Base-by-base conservation (phyloP, 306 rosid genomes). In the Vigna hirtella region DNA sequence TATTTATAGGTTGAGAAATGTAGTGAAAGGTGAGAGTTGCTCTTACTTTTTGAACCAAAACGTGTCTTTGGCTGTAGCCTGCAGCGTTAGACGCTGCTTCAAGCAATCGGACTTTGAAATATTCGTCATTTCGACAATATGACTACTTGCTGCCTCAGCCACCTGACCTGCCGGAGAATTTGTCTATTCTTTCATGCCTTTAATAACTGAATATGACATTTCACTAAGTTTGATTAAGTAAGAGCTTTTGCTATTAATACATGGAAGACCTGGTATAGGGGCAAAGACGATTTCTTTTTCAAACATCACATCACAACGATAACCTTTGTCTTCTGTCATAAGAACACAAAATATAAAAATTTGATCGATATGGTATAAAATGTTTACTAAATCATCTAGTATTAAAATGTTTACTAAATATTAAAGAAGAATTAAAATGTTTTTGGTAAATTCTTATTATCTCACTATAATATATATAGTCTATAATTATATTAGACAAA, bases 81-180 rank as follows among this genome's bases (percentile, higher is more conserved):
- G 20, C 42, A 3, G 16, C n/a, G 30, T 47, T 63, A 6, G 64
- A 55, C 34, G 32, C 8, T 32, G 3, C 16, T 66, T 66, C 72
- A 83, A 83, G 45, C 47, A 66, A 79, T 72, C 70, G 34, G n/a
- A 16, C 52, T 61, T 79, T 83, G 83, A 73, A 83, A 34, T 42
- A 24, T 80, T 66, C 38, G 38, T 5, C 79, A 43, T 28, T 65
- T 38, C 5, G 34, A 42, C 0, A 5, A 32, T 42, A 42, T 72
- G 52, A 40, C 68, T 57, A 73, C 57, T 56, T 11, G n/a, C 66
- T 38, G 67, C 56, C 4, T 4, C 10, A 57, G 22, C 63, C 62
- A 70, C 76, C 53, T 70, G 3, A 51, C 12, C 3, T 51, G 2
- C 7, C 0, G 38, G 11, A 55, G 15, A 73, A 72, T 9, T 56